Conservation (phyloP, 2,329 filamentous ascomycete species). For the Plenodomus biglobosus region DNA sequence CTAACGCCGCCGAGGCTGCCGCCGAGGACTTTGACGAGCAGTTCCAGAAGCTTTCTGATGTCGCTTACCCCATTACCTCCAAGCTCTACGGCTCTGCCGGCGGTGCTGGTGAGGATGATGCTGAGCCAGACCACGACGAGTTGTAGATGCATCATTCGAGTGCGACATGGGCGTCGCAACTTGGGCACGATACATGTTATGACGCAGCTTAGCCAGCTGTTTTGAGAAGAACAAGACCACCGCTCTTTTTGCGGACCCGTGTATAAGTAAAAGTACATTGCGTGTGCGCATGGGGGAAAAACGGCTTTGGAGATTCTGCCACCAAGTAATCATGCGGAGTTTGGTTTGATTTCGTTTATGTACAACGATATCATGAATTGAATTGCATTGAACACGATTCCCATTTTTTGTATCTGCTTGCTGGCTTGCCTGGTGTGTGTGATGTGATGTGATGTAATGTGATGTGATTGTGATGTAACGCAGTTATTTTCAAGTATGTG, state of each 20-base stretch:
- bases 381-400: no score
- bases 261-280: conserved; percentile 35
- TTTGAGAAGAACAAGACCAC: neutral
- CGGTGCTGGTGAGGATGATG: conserved; percentile 72
- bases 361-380: no score
- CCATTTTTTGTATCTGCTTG: no score
- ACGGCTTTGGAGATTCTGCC: conserved; percentile 6
- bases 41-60: conserved; percentile 97
- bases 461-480: no score
- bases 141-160: conserved; percentile 40
- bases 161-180: conserved; percentile 19
- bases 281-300: conserved; percentile 5
- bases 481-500: no score
- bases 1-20: conserved; percentile 82
- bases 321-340: conserved; percentile 14
- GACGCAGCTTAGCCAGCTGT: neutral
- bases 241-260: conserved; percentile 1
- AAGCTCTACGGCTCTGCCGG: conserved; percentile 77
- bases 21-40: conserved; percentile 98
- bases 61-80: conserved; percentile 98
- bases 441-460: no score
- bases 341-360: conserved; percentile 7
- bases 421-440: no score
- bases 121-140: conserved; percentile 53
- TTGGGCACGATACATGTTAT: conserved; percentile 1